These are phyloP conservation scores for Solanum chaucha DNA, from an alignment of 257 asterid genomes.

Conservation along the genomic window DNA sequence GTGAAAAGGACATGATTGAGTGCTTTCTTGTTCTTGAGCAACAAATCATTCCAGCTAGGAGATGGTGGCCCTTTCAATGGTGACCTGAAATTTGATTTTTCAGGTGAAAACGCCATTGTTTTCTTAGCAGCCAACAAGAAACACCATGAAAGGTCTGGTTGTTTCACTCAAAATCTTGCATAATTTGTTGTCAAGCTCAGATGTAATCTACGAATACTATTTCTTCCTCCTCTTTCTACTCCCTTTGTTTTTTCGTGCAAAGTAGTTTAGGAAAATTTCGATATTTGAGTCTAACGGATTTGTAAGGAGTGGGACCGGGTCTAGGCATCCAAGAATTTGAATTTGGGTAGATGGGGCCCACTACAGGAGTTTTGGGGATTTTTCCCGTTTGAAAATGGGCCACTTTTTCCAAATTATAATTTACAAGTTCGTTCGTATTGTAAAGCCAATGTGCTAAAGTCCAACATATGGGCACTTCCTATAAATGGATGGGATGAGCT, in stretches of 20 bases:
- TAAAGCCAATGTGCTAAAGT: not conserved
- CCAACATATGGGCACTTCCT: not conserved
- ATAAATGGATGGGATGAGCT: not conserved
- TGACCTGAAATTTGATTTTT: slow-evolving; percentile 30
- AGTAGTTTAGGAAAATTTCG: not conserved
- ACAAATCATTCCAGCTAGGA: slow-evolving; percentile 10
- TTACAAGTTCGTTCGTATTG: not conserved
- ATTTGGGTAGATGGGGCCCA: not conserved
- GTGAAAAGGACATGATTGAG: slow-evolving; percentile 43
- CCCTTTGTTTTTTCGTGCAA: not conserved
- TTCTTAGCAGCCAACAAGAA: not conserved
- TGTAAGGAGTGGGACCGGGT: slow-evolving; percentile 2
- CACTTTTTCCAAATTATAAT: not conserved
- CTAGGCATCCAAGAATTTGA: slow-evolving; percentile 2
- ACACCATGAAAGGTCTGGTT: not conserved
- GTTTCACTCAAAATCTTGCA: not conserved
- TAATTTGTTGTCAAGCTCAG: not conserved
- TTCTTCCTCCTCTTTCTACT: not conserved
- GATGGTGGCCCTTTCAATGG: slow-evolving; percentile 16
- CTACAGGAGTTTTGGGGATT: not conserved
- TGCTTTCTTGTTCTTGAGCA: slow-evolving; percentile 59
- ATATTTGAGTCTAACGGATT: slow-evolving; percentile 6
- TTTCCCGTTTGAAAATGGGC: not conserved
- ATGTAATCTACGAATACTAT: not conserved
- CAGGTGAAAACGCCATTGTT: slow-evolving; percentile 42